A percentile compares a stretch with the other conserved stretches of the same genome.
phyloP scores from a whole-genome alignment of 1,284 basidiomycete species.

The Trichosporon coremiiforme region DNA sequence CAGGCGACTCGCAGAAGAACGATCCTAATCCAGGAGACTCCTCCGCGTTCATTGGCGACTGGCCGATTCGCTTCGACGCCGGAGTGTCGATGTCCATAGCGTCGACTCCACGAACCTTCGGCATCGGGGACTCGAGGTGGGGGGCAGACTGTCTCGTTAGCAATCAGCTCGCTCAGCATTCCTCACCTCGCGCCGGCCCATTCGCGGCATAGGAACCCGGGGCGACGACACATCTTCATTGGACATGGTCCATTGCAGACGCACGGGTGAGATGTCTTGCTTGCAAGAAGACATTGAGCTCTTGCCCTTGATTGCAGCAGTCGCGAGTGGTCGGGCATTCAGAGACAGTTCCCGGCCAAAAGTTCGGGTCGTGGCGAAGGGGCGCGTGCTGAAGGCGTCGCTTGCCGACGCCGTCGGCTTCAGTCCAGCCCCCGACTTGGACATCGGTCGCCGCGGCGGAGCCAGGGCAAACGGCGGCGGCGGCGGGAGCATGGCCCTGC shows the following conservation, averaged over 20 bases:
- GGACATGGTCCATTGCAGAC: slow-evolving; percentile 47
- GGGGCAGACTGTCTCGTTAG: slow-evolving; percentile 30
- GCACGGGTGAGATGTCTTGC: slow-evolving; percentile 30
- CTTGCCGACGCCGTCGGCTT: slow-evolving; percentile 3
- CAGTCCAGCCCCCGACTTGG: neutral
- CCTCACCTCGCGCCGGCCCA: slow-evolving; percentile 44
- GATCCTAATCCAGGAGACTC: slow-evolving; percentile 52
- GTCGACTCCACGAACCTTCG: slow-evolving; percentile 6
- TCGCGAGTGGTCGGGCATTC: slow-evolving; percentile 28
- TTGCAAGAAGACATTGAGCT: neutral
- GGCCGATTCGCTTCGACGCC: slow-evolving; percentile 15
- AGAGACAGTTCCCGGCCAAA: slow-evolving; percentile 50
- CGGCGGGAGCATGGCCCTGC: slow-evolving; percentile 32
- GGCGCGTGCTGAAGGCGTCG: slow-evolving; percentile 12
- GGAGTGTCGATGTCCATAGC: slow-evolving; percentile 54
- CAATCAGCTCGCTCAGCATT: neutral
- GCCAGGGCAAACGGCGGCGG: slow-evolving; percentile 35
- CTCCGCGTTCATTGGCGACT: slow-evolving; percentile 35
- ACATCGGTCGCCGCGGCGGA: slow-evolving; percentile 38
- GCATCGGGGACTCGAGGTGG: slow-evolving; percentile 23
- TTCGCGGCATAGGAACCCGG: slow-evolving; percentile 35
- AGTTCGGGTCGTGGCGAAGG: slow-evolving; percentile 28
- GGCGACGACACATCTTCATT: slow-evolving; percentile 44
- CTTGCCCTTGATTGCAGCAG: slow-evolving; percentile 22
- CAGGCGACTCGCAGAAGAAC: slow-evolving; percentile 54